Evolutionary conservation across 2,329 filamentous ascomycete genomes (phyloP), one percentile per base, ranked within the genome.

Genomic region (Aspergillus ochraceoroseus): DNA sequence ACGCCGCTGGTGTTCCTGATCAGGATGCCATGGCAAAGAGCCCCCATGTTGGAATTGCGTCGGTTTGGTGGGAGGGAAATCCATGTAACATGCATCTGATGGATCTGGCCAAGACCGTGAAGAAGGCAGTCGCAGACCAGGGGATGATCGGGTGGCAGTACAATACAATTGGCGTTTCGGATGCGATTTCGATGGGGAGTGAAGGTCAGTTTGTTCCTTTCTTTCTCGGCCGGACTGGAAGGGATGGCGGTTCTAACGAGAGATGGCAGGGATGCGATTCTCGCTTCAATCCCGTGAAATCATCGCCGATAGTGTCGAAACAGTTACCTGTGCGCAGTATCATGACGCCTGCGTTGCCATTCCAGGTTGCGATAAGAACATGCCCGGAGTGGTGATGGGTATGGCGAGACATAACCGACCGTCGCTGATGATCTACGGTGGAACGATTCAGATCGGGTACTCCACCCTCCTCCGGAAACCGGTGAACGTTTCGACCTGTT

Each of bases 21-120:
- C 75, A 80, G 55, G 74, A 92, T 41, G 80, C 82, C 57, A 94
- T 96, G 86, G 89, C 90, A 68, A 90, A 77, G 42, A 84, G 85
- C 38, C 87, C 90, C 8, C 90, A 96, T 49, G 85, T 96, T 17
- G 90, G 90, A 43, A 80, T 95, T 58, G 84, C 88, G 5, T 88
- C 85, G 4, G 86, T 95, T 3, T 95, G 89, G 89, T 96, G 89
- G 89, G 88, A 95, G 67, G 90, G 90, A 18, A 95, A 95, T 62
- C 87, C 90, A 25, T 95, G 89, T 79, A 95, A 95, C 38, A 66
- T 70, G 61, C 57, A 70, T 83, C 81, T 96, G 49, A 75, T 94
- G 44, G 87, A 94, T 51, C 76, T 96, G 47, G 90, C 85, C 23
- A 88, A 87, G 58, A 85, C 86, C 32, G 85, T 92, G 55, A 96